Evolutionary conservation across 805 yeast genomes (phyloP), one percentile per base, ranked within the genome.

Genomic region (Barnettozyma californica): DNA sequence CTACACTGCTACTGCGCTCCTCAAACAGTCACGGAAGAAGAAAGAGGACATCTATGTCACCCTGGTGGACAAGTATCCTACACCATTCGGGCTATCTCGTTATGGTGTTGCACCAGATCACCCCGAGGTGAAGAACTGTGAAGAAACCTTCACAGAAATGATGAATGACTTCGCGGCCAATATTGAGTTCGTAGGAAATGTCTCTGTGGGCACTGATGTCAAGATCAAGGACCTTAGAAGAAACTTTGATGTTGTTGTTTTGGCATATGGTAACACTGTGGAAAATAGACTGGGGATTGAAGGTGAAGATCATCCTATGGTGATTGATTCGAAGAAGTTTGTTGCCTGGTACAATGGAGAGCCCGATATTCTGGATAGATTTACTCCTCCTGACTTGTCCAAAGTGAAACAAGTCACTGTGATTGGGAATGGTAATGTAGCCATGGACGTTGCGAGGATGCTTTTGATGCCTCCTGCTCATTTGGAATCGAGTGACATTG

Each of bases 61-160:
- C 51, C 73, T 92, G 65, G 90, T 82, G 70, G 99, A 94, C 60
- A 76, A 80, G 53, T 69, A 83, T 23, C 96, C 97, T 0, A 83
- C 90, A 7, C 99, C 99, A 0, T 92, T 77, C 68, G 99, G 99
- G 0, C 73, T 94, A 31, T 82, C 91, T 38, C 68, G 99, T 33
- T 91, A 78, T 62, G 99, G 99, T 1, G 98, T 94, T n/a, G 97
- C 99, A 0, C 99, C 99, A 2, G 99, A 94, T 67, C 97, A 94
- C 66, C 96, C 97, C 0, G 98, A 94, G 60, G 98, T 94, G 29
- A 92, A 91, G 64, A 82, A 82, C 51, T 86, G 94, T 58, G 76
- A 73, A 45, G 71, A 85, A 18, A 82, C 90, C 45, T 84, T 94
- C 61, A 76, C 74, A 9, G 81, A 70, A 5, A 18, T 31, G 4